Conservation (phyloP, 2,329 filamentous ascomycete species). For the Colletotrichum sp. region DNA sequence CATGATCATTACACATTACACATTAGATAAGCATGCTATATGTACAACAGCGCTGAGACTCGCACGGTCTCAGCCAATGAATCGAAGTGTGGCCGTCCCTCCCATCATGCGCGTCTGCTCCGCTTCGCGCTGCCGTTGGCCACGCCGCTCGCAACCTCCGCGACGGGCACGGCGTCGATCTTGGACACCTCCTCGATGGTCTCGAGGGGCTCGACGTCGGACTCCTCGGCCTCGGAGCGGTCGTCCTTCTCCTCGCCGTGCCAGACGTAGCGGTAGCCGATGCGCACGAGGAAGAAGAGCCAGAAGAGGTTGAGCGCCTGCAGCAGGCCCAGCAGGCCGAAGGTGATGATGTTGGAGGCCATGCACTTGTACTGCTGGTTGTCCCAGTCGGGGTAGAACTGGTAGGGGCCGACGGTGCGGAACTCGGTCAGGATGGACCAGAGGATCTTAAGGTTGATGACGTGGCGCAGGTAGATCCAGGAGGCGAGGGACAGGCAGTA, state of each 20-base stretch:
- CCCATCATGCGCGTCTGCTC: slow-evolving; percentile 3
- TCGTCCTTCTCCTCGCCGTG: slow-evolving; percentile 59
- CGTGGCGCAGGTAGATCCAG: slow-evolving; percentile 77
- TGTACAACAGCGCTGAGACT: not conserved
- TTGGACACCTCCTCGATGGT: slow-evolving; percentile 17
- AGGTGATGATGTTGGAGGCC: slow-evolving; percentile 58
- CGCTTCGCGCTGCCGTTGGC: slow-evolving; percentile 2
- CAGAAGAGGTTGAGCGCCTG: slow-evolving; percentile 67
- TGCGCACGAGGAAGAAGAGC: slow-evolving; percentile 62
- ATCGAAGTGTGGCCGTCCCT: not conserved
- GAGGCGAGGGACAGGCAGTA: slow-evolving; percentile 68
- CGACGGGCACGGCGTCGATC: not conserved
- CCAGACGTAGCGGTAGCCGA: slow-evolving; percentile 57
- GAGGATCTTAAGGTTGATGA: slow-evolving; percentile 66
- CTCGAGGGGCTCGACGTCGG: slow-evolving; percentile 40
- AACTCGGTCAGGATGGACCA: slow-evolving; percentile 63
- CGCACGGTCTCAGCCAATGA: not conserved
- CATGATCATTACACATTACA: slow-evolving; percentile 12
- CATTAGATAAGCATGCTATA: slow-evolving; percentile 4
- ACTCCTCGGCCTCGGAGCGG: slow-evolving; percentile 60
- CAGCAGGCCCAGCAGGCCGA: slow-evolving; percentile 54
- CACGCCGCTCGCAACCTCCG: not conserved
- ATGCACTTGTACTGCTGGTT: slow-evolving; percentile 65
- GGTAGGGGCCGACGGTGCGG: slow-evolving; percentile 60
- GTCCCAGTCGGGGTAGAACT: slow-evolving; percentile 58